A percentile compares a stretch with the other conserved stretches of the same genome.
phyloP scores from a whole-genome alignment of 805 yeast species.

The Suhomyces prunicola region DNA sequence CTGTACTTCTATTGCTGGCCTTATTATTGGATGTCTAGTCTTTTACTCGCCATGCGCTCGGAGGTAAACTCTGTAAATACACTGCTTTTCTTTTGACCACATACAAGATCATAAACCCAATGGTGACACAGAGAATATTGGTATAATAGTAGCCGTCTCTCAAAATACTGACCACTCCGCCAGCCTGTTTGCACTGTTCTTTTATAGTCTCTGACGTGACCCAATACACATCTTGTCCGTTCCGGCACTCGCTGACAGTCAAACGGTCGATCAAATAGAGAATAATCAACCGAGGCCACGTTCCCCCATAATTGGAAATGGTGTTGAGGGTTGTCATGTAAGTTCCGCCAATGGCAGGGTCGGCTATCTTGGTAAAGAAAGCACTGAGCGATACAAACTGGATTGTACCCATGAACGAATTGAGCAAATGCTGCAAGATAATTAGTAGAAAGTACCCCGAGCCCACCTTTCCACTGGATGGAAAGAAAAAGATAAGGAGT shows the following conservation, averaged over 20 bases:
- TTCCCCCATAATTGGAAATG: slow-evolving; percentile 89
- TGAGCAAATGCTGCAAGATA: slow-evolving; percentile 75
- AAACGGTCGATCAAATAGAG: slow-evolving; percentile 76
- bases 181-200: slow-evolving; percentile 46
- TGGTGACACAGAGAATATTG: slow-evolving; percentile 62
- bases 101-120: slow-evolving; percentile 65
- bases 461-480: slow-evolving; percentile 49
- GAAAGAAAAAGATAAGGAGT: slow-evolving; percentile 68
- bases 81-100: slow-evolving; percentile 65
- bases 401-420: slow-evolving; percentile 90
- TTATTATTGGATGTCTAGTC: no score
- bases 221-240: slow-evolving; percentile 1
- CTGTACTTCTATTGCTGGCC: no score
- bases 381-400: slow-evolving; percentile 94
- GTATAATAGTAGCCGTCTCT: slow-evolving; percentile 85
- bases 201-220: slow-evolving; percentile 37
- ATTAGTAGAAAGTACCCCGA: slow-evolving; percentile 62
- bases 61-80: slow-evolving; percentile 68
- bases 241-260: slow-evolving; percentile 60
- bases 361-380: slow-evolving; percentile 93
- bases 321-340: slow-evolving; percentile 97
- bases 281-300: slow-evolving; percentile 91
- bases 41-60: slow-evolving; percentile 69
- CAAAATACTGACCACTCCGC: slow-evolving; percentile 53
- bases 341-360: slow-evolving; percentile 94